A percentile compares a stretch with the other conserved stretches of the same genome.
Evolutionary conservation across 2,329 filamentous ascomycete species (phyloP).

Genomic region (Cadophora luteo-olivacea): DNA sequence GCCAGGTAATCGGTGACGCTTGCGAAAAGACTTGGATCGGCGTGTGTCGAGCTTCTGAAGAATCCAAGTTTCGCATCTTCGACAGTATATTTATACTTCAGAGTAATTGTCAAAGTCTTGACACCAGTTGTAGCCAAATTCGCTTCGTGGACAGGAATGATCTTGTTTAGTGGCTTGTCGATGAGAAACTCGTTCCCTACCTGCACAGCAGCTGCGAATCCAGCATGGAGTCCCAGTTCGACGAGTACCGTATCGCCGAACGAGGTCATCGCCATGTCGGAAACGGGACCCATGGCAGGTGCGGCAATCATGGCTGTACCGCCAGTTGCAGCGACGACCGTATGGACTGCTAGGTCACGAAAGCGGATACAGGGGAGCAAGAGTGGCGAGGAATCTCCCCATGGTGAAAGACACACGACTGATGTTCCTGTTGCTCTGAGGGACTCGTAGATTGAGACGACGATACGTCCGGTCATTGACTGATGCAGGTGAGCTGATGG

Average conservation of each 20-base stretch:
- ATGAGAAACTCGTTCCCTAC: slow-evolving; percentile 25
- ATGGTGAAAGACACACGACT: slow-evolving; percentile 29
- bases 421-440: slow-evolving; percentile 29
- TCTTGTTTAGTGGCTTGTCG: slow-evolving; percentile 28
- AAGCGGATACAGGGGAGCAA: slow-evolving; percentile 28
- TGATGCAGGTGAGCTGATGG: slow-evolving; percentile 19
- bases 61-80: slow-evolving; percentile 28
- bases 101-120: slow-evolving; percentile 28
- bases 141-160: slow-evolving; percentile 28
- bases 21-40: slow-evolving; percentile 27
- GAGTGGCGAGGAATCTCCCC: slow-evolving; percentile 29
- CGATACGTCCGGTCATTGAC: slow-evolving; percentile 30
- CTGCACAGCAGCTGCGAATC: slow-evolving; percentile 25
- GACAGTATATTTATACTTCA: slow-evolving; percentile 29
- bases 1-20: slow-evolving; percentile 27
- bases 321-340: slow-evolving; percentile 27
- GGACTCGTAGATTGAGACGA: slow-evolving; percentile 27
- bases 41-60: slow-evolving; percentile 28
- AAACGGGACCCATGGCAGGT: slow-evolving; percentile 28
- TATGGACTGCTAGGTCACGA: slow-evolving; percentile 28
- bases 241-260: slow-evolving; percentile 27
- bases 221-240: slow-evolving; percentile 26
- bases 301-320: slow-evolving; percentile 26
- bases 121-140: slow-evolving; percentile 25
- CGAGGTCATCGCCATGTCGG: slow-evolving; percentile 25